Evolutionary conservation across 495 filamentous ascomycete species (phyloP).

Genomic region (Parathielavia hyrcaniae): DNA sequence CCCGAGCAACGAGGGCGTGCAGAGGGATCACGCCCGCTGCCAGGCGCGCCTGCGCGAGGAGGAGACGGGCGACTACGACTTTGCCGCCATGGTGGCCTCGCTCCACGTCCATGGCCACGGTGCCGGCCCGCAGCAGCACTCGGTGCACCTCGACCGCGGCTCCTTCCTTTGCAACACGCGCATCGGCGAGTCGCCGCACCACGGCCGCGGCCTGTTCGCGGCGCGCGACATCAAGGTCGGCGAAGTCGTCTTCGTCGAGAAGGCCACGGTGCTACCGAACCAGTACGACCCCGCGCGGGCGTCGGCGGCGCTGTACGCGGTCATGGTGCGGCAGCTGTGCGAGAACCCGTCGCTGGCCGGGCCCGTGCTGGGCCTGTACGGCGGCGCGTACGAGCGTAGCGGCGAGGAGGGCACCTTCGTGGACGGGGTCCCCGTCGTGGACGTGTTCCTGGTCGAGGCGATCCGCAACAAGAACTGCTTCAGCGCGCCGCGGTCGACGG

Average conservation of each 20-base stretch:
- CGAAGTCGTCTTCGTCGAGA: conserved; percentile 50
- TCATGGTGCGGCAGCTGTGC: conserved; percentile 43
- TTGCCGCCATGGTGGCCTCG: conserved; percentile 34
- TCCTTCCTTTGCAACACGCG: conserved; percentile 34
- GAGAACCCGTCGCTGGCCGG: conserved; percentile 45
- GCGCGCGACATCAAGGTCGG: conserved; percentile 44
- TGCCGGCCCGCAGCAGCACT: conserved; percentile 19
- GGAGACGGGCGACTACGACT: conserved; percentile 42
- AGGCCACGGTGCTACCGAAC: conserved; percentile 43
- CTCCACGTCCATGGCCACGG: no score
- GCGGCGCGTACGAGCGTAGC: conserved; percentile 31
- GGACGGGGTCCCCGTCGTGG: conserved; percentile 46
- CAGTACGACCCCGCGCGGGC: conserved; percentile 33
- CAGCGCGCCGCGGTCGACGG: conserved; percentile 38
- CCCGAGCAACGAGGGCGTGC: conserved; percentile 26
- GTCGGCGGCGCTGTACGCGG: conserved; percentile 38
- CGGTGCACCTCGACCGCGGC: conserved; percentile 40
- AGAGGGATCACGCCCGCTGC: conserved; percentile 34
- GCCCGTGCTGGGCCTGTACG: conserved; percentile 40
- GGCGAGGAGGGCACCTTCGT: conserved; percentile 34
- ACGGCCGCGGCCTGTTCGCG: conserved; percentile 48
- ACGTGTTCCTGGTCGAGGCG: conserved; percentile 44
- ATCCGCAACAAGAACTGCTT: conserved; percentile 49
- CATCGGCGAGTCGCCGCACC: conserved; percentile 18
- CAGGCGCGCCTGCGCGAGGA: conserved; percentile 35